Evolutionary conservation across 805 yeast species (phyloP).

Genomic region (Saturnispora quitensis): DNA sequence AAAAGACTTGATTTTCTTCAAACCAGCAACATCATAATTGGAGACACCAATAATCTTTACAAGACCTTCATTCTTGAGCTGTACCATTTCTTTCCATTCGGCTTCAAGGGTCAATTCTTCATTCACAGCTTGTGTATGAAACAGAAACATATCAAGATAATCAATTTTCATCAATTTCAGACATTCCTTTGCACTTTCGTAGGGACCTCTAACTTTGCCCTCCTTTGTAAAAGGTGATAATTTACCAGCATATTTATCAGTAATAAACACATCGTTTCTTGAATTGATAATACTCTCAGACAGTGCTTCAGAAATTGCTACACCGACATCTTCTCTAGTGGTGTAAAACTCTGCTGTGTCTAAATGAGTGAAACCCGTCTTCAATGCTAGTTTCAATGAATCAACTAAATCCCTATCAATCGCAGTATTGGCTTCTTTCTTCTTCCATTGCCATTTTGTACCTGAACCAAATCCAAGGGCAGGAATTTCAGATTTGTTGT

Average conservation of each 20-base stretch:
- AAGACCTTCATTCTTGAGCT: slow-evolving; percentile 41
- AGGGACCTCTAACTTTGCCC: slow-evolving; percentile 32
- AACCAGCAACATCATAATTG: slow-evolving; percentile 40
- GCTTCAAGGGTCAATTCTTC: slow-evolving; percentile 31
- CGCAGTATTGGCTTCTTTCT: slow-evolving; percentile 15
- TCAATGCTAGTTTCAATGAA: slow-evolving; percentile 37
- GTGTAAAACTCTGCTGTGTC: slow-evolving; percentile 60
- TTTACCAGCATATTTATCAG: slow-evolving; percentile 40
- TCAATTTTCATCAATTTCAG: slow-evolving; percentile 39
- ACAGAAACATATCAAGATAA: slow-evolving; percentile 50
- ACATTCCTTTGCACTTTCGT: slow-evolving; percentile 36
- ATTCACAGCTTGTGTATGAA: slow-evolving; percentile 47
- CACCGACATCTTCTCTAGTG: slow-evolving; percentile 53
- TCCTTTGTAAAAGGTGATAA: background rate
- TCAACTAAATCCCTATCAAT: slow-evolving; percentile 31
- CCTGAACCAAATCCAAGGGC: slow-evolving; percentile 41
- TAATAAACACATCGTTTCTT: slow-evolving; percentile 43
- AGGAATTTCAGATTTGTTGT: slow-evolving; percentile 11
- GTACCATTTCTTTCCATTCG: slow-evolving; percentile 43
- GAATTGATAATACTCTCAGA: slow-evolving; percentile 14
- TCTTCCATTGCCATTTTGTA: slow-evolving; percentile 44
- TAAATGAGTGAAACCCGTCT: slow-evolving; percentile 45
- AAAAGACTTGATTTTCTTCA: slow-evolving; percentile 33
- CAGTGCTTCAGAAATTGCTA: slow-evolving; percentile 35
- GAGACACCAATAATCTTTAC: slow-evolving; percentile 42